phyloP scores from a whole-genome alignment of 2,329 filamentous ascomycete species.

The Trichoderma atroviride region DNA sequence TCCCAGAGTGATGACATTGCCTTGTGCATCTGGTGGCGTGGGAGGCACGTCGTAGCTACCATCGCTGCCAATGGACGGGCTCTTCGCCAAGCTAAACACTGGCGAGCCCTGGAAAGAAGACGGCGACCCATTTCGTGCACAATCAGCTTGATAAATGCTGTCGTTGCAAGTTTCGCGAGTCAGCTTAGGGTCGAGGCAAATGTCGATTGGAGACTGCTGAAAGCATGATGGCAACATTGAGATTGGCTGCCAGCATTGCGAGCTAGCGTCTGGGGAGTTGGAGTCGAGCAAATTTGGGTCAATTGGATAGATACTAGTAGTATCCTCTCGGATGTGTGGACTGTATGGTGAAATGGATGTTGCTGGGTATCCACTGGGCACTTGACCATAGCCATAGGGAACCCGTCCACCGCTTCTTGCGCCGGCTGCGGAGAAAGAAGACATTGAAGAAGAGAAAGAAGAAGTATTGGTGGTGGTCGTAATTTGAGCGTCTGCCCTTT shows the following conservation, averaged over 20 bases:
- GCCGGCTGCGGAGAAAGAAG: neutral
- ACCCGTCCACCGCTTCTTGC: neutral
- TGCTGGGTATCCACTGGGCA: neutral
- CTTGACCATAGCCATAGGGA: neutral
- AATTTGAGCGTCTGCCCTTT: neutral
- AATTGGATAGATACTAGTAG: conserved; percentile 9
- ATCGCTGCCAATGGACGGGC: conserved; percentile 23
- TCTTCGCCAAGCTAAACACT: conserved; percentile 3
- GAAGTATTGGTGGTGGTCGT: neutral
- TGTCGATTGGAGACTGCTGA: neutral
- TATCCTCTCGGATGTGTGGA: neutral
- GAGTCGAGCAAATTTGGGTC: neutral
- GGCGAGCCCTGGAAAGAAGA: conserved; percentile 13
- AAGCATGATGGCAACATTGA: neutral
- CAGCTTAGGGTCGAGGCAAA: neutral
- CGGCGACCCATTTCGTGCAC: neutral
- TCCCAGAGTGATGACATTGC: neutral
- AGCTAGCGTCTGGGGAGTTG: neutral
- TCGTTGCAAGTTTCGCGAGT: neutral
- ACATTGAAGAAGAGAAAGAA: neutral
- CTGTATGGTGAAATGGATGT: neutral
- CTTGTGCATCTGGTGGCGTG: conserved; percentile 13
- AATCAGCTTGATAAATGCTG: neutral
- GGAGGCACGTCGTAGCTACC: conserved; percentile 7
- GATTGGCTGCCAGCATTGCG: neutral